These are phyloP conservation scores for Falciphora oryzae DNA, from an alignment of 2,329 filamentous ascomycete species.

Conservation along the genomic window DNA sequence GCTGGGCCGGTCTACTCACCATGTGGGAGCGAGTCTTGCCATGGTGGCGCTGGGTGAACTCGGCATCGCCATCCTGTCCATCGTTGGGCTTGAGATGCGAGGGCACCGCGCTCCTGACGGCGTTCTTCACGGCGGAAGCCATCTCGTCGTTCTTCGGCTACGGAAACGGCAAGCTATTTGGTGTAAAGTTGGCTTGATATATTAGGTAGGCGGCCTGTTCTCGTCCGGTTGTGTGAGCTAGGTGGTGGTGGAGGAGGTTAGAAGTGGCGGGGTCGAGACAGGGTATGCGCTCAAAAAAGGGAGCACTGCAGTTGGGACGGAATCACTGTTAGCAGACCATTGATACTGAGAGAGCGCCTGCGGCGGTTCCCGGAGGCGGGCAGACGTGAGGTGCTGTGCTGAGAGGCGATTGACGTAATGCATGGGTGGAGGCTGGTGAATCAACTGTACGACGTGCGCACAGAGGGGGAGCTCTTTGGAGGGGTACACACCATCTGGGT, in stretches of 20 bases:
- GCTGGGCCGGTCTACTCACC: conserved; percentile 47
- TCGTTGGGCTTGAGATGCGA: conserved; percentile 68
- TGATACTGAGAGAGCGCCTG: not conserved
- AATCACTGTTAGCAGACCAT: not conserved
- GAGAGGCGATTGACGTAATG: not conserved
- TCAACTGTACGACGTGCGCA: not conserved
- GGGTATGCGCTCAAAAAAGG: not conserved
- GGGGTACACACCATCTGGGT: not conserved
- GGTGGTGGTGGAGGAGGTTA: not conserved
- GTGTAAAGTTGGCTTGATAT: not conserved
- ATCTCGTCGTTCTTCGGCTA: conserved; percentile 38
- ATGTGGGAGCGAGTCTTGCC: conserved; percentile 83
- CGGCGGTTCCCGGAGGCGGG: too few species aligned
- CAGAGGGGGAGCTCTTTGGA: not conserved
- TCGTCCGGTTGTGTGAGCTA: not conserved
- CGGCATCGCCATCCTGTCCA: conserved; percentile 36
- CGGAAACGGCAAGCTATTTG: not conserved
- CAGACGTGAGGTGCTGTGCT: not conserved
- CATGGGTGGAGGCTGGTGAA: not conserved
- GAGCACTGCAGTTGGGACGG: not conserved
- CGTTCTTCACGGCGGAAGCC: conserved; percentile 66
- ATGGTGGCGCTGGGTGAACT: conserved; percentile 63
- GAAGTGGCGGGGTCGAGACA: not conserved
- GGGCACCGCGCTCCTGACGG: conserved; percentile 72
- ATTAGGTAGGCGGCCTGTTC: not conserved